Evolutionary conservation across 1,284 basidiomycete genomes (phyloP).

Genomic region (Apiotrichum akiyoshidainum): DNA sequence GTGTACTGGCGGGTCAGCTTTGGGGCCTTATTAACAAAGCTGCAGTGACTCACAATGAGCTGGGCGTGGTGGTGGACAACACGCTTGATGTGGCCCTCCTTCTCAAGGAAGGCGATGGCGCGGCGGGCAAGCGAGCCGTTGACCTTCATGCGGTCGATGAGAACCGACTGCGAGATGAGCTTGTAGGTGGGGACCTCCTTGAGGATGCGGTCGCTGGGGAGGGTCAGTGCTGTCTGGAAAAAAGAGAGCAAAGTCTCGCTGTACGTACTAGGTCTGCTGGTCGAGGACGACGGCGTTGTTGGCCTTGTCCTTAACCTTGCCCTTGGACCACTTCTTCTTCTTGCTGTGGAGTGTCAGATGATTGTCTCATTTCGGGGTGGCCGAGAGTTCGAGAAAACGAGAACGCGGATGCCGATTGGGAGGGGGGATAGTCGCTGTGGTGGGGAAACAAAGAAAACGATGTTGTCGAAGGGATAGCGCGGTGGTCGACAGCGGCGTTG

Average conservation of each 20-base stretch:
- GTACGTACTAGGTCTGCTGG: slow-evolving; percentile 58
- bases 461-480: too few species aligned
- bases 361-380: not conserved
- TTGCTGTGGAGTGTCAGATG: slow-evolving; percentile 55
- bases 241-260: too few species aligned
- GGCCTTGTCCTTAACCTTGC: slow-evolving; percentile 99
- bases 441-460: too few species aligned
- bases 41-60: slow-evolving; percentile 57
- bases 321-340: slow-evolving; percentile 99
- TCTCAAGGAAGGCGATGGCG: slow-evolving; percentile 90
- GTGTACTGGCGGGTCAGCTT: slow-evolving; percentile 50
- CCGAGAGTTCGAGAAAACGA: not conserved
- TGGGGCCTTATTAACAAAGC: too few species aligned
- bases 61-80: slow-evolving; percentile 95
- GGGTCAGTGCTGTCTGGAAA: slow-evolving; percentile 8
- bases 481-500: too few species aligned
- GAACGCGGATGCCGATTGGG: not conserved
- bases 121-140: slow-evolving; percentile 92
- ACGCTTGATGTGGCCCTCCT: slow-evolving; percentile 91
- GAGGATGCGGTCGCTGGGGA: slow-evolving; percentile 88
- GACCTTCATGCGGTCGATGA: slow-evolving; percentile 86
- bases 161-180: slow-evolving; percentile 94
- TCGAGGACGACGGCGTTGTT: slow-evolving; percentile 83
- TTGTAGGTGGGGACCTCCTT: slow-evolving; percentile 99
- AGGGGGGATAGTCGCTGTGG: too few species aligned